phyloP scores from a whole-genome alignment of 306 rosid species.

The Cucumis melo region DNA sequence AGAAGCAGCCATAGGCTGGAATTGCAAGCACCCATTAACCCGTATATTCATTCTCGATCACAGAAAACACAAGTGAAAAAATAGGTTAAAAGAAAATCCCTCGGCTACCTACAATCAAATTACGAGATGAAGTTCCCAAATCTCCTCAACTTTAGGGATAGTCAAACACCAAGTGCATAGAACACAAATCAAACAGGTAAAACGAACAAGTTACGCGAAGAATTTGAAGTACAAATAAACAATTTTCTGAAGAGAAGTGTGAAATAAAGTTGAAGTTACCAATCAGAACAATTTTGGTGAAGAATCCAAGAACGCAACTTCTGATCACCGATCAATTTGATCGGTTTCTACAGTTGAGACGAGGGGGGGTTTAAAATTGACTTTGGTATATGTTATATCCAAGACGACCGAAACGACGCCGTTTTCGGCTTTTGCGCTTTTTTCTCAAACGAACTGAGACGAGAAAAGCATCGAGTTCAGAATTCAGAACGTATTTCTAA shows the following conservation, averaged over 20 bases:
- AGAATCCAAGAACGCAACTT: neutral
- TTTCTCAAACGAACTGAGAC: neutral
- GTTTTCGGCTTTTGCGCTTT: neutral
- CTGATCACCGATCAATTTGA: neutral
- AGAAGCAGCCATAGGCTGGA: neutral
- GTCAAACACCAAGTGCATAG: neutral
- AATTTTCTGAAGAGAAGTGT: neutral
- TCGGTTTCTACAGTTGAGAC: neutral
- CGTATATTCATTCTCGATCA: neutral
- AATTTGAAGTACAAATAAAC: neutral
- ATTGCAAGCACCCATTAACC: neutral
- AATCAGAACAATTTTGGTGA: neutral
- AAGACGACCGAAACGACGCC: neutral
- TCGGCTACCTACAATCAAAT: neutral
- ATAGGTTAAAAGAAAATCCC: neutral
- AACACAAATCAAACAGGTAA: neutral
- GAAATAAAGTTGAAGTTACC: neutral
- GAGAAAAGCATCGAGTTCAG: neutral
- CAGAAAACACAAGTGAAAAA: neutral
- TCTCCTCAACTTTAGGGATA: neutral
- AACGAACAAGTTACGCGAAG: neutral
- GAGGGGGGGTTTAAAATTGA: neutral
- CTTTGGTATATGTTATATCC: neutral
- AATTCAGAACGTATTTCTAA: neutral
- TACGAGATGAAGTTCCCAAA: neutral